Conservation (phyloP, 2,329 filamentous ascomycete species). For the Emmonsiellopsis sp. region DNA sequence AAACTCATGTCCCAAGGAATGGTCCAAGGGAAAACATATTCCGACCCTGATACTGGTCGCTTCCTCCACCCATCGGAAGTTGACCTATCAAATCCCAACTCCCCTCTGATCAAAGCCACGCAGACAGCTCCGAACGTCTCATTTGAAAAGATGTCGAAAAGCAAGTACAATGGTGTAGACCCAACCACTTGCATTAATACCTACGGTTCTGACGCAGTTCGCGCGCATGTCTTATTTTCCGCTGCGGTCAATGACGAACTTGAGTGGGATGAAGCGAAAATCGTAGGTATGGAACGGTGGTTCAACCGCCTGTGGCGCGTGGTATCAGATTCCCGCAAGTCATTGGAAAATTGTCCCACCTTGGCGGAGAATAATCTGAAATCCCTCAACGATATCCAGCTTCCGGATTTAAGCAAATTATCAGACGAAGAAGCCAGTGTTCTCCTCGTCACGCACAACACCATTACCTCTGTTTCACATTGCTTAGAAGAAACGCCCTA, state of each 20-base stretch:
- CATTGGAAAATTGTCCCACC: conserved; percentile 13
- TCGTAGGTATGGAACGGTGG: conserved; percentile 74
- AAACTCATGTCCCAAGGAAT: conserved; percentile 82
- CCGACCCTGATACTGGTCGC: conserved; percentile 61
- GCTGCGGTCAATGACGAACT: conserved; percentile 75
- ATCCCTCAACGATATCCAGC: conserved; percentile 15
- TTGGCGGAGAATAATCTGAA: conserved; percentile 15
- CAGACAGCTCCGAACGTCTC: conserved; percentile 51
- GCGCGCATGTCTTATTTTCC: conserved; percentile 82
- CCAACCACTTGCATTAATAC: conserved; percentile 61
- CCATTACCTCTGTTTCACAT: conserved; percentile 56
- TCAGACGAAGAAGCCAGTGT: conserved; percentile 35
- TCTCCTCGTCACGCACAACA: conserved; percentile 58
- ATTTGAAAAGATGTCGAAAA: conserved; percentile 93
- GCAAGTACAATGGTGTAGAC: conserved; percentile 85
- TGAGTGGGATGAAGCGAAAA: conserved; percentile 80
- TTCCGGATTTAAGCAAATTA: conserved; percentile 23
- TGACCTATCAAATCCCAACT: conserved; percentile 47
- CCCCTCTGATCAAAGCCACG: conserved; percentile 54
- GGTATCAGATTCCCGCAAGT: conserved; percentile 31
- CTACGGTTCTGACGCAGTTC: conserved; percentile 73
- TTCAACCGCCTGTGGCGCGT: conserved; percentile 57
- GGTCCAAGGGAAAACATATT: conserved; percentile 81
- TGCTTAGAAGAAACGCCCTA: conserved; percentile 63
- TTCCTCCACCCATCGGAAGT: conserved; percentile 72